Evolutionary conservation across 495 filamentous ascomycete genomes (phyloP), one percentile per base, ranked within the genome.

Genomic region (Penicillium argentinense): DNA sequence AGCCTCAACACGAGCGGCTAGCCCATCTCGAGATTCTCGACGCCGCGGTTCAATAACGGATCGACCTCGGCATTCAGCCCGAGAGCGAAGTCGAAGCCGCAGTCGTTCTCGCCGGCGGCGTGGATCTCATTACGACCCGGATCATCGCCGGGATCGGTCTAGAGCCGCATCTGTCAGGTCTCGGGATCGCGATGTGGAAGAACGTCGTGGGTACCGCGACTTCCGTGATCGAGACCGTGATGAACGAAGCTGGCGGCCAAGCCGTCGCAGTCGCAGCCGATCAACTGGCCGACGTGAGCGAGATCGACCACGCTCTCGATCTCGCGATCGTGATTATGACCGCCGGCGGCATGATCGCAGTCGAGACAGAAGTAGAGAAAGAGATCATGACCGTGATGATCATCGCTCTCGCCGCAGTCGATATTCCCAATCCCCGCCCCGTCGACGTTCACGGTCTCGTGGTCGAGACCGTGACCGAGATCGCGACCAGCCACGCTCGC

Each of bases 231-330:
- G 33, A 8, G 17, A 18, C 14, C 33, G 17, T 21, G 62, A 58
- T 21, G 64, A 68, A 30, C 48, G 63, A 53, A 72, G 64, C 54
- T 72, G 70, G 33, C 60, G 66, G 25, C 63, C 67, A 16, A 45
- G 23, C 28, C 66, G 63, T 39, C 65, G 71, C 22, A 74, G 74
- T 39, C 59, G 71, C 27, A 71, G 66, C 44, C 53, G 69, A 38
- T 74, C 70, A 26, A 49, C 39, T 12, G 49, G 28, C 22, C 58
- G 66, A 21, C 33, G 33, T 11, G 33, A 36, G 17, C 47, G 61
- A 51, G 47, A 60, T 47, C 48, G 59, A 8, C 33, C 17, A 8
- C 33, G 33, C 14, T 36, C 33, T 8, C 18, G 33, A 3, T 36
- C 33, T 36, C 33, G 33, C 7, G 29, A 33, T 7, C 29, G 29